Evolutionary conservation across 192 early-diverging fungal species (phyloP).

Genomic region (Cladochytrium replicatum): DNA sequence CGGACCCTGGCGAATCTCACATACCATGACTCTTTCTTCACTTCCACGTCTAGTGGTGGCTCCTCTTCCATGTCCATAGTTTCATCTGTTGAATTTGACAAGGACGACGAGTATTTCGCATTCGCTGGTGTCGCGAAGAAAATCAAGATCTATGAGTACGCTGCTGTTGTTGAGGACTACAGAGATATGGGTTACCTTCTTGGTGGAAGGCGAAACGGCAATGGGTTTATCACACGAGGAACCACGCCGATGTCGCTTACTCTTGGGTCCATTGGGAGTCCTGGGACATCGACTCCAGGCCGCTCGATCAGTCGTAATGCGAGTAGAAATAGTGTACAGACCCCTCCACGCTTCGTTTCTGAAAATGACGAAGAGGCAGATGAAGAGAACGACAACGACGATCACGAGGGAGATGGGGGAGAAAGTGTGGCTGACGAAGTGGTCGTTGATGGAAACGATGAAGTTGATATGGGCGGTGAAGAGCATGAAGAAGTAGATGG

Average conservation of each 20-base stretch:
- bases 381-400: no score
- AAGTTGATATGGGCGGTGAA: no score
- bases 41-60: constrained; percentile 49
- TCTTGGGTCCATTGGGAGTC: neutral
- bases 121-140: constrained; percentile 84
- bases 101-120: constrained; percentile 89
- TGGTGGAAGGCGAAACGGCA: neutral
- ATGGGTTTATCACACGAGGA: no score
- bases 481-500: no score
- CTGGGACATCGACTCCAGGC: neutral
- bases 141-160: constrained; percentile 89
- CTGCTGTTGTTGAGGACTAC: constrained; percentile 29
- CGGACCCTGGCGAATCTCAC: constrained; percentile 65
- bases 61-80: no score
- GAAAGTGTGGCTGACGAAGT: no score
- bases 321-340: no score
- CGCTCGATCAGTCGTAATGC: neutral
- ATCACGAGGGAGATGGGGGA: no score
- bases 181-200: constrained; percentile 3
- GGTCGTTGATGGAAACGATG: no score
- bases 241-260: neutral
- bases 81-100: constrained; percentile 87
- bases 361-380: no score
- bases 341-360: no score
- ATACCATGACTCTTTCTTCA: constrained; percentile 59